Evolutionary conservation across 495 filamentous ascomycete genomes (phyloP), one percentile per base, ranked within the genome.

Genomic region (Viridothelium virens): DNA sequence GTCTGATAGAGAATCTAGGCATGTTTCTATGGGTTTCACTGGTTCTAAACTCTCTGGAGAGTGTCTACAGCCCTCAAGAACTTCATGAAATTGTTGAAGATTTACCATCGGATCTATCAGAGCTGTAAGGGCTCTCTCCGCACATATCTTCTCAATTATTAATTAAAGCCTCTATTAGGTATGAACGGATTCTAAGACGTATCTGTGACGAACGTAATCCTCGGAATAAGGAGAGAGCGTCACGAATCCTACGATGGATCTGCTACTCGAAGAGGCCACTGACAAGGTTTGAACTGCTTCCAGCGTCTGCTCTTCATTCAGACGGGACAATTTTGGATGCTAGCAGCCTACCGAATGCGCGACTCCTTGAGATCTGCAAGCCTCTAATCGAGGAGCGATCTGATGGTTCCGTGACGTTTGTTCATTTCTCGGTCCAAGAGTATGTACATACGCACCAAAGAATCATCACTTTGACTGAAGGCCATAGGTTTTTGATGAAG

Each of bases 311-410:
- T 61, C n/a, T 61, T 1, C 9, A 7, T 36, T 18, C 56, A 18
- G 56, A 61, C 9, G 18, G 2, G 10, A 10, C 56, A 9, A 18
- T 36, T 36, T 9, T 61, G 56, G 56, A 61, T 18, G 56, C 7
- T 25, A 61, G 33, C 33, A 10, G 7, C 56, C 10, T 36, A 18
- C 18, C 33, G 18, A 36, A 25, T 11, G 56, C 10, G 18, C 7
- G n/a, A 25, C 10, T 61, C 7, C 56, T 61, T 36, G 56, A 61
- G n/a, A 36, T 61, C 33, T 61, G 56, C 33, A 61, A 61, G 18
- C 56, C 56, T 61, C n/a, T 61, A 36, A 18, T 61, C n/a, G 56
- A 61, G 56, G 56, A 61, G 56, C 56, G 56, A 36, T 18, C 56
- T 61, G 56, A 61, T 61, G 33, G 56, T 36, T 25, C 56, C 2